Percentiles rank a stretch among this genome's conserved stretches.
These are phyloP conservation scores for Chiua virens DNA, from an alignment of 768 basidiomycete genomes.

Conservation along the genomic window DNA sequence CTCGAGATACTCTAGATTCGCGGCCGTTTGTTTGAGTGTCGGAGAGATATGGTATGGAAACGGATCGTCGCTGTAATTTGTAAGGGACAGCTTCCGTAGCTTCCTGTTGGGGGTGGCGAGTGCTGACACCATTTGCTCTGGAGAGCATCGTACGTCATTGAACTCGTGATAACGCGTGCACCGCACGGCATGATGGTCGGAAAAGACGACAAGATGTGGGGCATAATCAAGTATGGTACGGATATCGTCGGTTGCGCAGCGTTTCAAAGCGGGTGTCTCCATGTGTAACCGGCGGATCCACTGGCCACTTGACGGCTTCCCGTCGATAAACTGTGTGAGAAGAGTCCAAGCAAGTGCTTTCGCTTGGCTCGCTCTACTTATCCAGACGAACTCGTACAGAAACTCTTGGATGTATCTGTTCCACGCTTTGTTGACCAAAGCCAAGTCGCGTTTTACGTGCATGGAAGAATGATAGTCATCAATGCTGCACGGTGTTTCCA, in stretches of 20 bases:
- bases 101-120: slow-evolving; percentile 54
- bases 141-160: slow-evolving; percentile 46
- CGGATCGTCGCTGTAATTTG: slow-evolving; percentile 66
- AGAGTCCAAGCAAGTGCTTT: slow-evolving; percentile 45
- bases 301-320: slow-evolving; percentile 39
- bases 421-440: slow-evolving; percentile 59
- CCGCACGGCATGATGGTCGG: slow-evolving; percentile 64
- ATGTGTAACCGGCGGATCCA: slow-evolving; percentile 68
- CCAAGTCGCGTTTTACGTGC: slow-evolving; percentile 48
- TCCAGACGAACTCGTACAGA: slow-evolving; percentile 72
- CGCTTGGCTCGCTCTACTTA: slow-evolving; percentile 52
- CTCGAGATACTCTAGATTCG: slow-evolving; percentile 65
- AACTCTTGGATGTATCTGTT: slow-evolving; percentile 51
- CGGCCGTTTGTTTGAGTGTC: slow-evolving; percentile 50
- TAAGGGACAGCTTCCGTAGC: slow-evolving; percentile 65
- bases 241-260: slow-evolving; percentile 64
- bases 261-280: slow-evolving; percentile 62
- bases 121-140: slow-evolving; percentile 56
- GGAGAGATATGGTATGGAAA: slow-evolving; percentile 57
- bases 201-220: slow-evolving; percentile 57
- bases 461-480: slow-evolving; percentile 48
- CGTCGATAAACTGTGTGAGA: slow-evolving; percentile 42
- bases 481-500: slow-evolving; percentile 45
- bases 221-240: slow-evolving; percentile 68
- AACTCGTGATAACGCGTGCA: slow-evolving; percentile 49